phyloP scores from a whole-genome alignment of 176 grass and related monocot genomes.

The Avena atlantica region DNA sequence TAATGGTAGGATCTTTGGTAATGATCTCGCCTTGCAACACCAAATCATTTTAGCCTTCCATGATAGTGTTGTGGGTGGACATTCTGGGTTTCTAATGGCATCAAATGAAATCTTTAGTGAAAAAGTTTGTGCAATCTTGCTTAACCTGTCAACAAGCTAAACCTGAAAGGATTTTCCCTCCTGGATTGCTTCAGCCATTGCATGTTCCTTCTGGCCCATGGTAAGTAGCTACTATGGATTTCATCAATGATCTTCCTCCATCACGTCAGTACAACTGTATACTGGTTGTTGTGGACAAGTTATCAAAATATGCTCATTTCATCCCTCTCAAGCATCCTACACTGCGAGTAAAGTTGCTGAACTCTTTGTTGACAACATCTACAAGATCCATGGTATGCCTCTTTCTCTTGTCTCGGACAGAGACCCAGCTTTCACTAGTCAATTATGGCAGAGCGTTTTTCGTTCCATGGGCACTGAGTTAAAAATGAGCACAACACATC shows the following conservation, averaged over 20 bases:
- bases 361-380: background rate
- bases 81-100: too few relatives aligned
- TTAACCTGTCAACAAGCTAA: too few relatives aligned
- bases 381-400: background rate
- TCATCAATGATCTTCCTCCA: background rate
- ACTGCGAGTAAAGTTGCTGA: background rate
- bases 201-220: background rate
- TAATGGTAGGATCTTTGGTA: too few relatives aligned
- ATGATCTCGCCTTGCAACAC: too few relatives aligned
- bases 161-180: too few relatives aligned
- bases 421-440: background rate
- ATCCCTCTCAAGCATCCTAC: background rate
- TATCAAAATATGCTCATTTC: background rate
- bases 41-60: too few relatives aligned
- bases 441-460: background rate
- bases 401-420: background rate
- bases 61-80: too few relatives aligned
- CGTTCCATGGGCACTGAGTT: background rate
- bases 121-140: too few relatives aligned
- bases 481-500: too few relatives aligned
- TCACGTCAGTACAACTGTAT: background rate
- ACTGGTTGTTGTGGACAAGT: background rate
- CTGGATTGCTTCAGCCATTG: background rate
- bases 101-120: too few relatives aligned
- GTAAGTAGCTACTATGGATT: background rate